Base-by-base conservation (phyloP, 805 yeast species). In the Hanseniaspora thailandica region DNA sequence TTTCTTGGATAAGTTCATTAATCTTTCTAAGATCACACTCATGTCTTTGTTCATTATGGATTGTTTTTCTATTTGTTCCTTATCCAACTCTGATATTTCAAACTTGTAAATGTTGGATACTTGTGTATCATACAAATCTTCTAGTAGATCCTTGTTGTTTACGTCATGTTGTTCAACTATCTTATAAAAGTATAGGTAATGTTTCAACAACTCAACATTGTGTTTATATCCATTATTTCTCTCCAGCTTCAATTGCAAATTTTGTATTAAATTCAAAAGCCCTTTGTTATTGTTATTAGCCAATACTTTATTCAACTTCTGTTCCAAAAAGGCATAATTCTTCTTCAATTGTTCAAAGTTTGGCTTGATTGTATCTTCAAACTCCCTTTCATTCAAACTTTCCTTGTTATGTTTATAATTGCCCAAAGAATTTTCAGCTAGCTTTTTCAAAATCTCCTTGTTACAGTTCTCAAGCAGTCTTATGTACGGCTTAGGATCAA, bases 401-500 rank as follows among this genome's bases (percentile, higher is more conserved):
- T 48, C 53, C 28, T 25, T 31, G 25, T 41, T 40, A 26, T 48
- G 43, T 22, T 48, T 48, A 20, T 41, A 33, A 5, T 38, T 30
- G 25, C 33, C 53, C 22, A 48, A 17, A 13, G 53, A 48, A 19
- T 52, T 41, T 31, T 19, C 43, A 20, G 74, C 74, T 41, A 93
- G 67, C 47, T 72, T 72, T 60, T 79, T 48, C 17, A 13, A 5
- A 58, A 90, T 70, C 61, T 86, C 90, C 45, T 80, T 74, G 44
- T 88, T 70, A 2, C 93, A 86, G 1, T 89, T 80, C 63, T 90
- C 97, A 65, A 93, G 89, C 0, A 96, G 86, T 59, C 96, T 77
- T 45, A 90, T 90, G 63, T 86, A 93, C 1, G 97, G 97, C 62
- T 86, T 87, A 1, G 97, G 96, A 62, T 93, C 96, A 52, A 87